A percentile compares a stretch with the other conserved stretches of the same genome.
These are phyloP conservation scores for Scedosporium minutisporum DNA, from an alignment of 2,329 filamentous ascomycete species.

Conservation along the genomic window DNA sequence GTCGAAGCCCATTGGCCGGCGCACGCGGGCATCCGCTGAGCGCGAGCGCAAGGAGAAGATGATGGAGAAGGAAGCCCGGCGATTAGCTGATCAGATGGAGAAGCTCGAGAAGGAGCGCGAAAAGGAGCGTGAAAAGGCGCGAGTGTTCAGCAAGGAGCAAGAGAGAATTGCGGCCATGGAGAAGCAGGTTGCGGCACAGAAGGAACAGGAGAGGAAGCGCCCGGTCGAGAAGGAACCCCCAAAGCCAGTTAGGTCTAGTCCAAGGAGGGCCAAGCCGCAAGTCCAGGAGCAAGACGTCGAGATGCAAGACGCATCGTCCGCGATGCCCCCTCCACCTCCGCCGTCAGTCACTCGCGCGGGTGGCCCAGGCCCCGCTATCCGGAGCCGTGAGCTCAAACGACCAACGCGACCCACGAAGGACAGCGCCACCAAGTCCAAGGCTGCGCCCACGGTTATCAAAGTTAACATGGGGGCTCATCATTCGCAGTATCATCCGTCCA, in stretches of 20 bases:
- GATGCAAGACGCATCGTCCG: slow-evolving; percentile 44
- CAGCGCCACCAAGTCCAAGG: slow-evolving; percentile 46
- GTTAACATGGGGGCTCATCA: slow-evolving; percentile 46
- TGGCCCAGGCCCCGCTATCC: slow-evolving; percentile 35
- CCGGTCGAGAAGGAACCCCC: slow-evolving; percentile 16
- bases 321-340: slow-evolving; percentile 43
- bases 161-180: slow-evolving; percentile 45
- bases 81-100: slow-evolving; percentile 48
- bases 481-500: slow-evolving; percentile 52
- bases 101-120: slow-evolving; percentile 59
- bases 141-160: slow-evolving; percentile 47
- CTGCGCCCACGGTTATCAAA: slow-evolving; percentile 59
- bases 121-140: slow-evolving; percentile 61
- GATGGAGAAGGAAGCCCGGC: slow-evolving; percentile 54
- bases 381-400: slow-evolving; percentile 45
- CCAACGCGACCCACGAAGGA: slow-evolving; percentile 56
- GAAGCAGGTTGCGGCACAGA: slow-evolving; percentile 41
- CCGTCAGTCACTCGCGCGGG: slow-evolving; percentile 42
- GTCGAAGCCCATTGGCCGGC: slow-evolving; percentile 32
- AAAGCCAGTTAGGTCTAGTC: slow-evolving; percentile 39
- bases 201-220: slow-evolving; percentile 34
- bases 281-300: slow-evolving; percentile 38
- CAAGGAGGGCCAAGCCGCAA: slow-evolving; percentile 35
- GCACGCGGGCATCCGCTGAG: slow-evolving; percentile 50
- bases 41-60: slow-evolving; percentile 57